These are phyloP conservation scores for Sicyos edulis DNA, from an alignment of 306 rosid species.

Conservation along the genomic window DNA sequence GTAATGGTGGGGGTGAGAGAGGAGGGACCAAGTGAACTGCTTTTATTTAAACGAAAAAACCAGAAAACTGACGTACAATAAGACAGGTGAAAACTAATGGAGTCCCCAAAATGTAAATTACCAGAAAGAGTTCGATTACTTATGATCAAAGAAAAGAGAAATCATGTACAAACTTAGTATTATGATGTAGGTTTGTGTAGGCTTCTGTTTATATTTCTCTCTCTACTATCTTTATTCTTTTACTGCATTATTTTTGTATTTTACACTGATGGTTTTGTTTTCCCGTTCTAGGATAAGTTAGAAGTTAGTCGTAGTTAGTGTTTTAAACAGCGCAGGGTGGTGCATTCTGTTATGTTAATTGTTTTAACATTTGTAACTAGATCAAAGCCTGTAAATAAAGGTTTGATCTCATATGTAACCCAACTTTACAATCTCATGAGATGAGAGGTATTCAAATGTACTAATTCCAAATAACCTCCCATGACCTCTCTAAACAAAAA, in stretches of 20 bases:
- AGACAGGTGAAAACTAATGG: not conserved
- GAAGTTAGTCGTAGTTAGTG: not conserved
- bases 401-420: not conserved
- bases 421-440: not conserved
- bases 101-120: not conserved
- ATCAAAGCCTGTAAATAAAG: not conserved
- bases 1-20: not conserved
- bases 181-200: not conserved
- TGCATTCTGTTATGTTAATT: not conserved
- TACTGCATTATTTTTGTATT: not conserved
- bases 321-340: not conserved
- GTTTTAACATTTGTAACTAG: not conserved
- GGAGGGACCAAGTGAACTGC: too few species aligned
- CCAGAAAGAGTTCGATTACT: not conserved
- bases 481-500: not conserved
- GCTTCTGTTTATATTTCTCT: not conserved
- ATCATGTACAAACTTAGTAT: not conserved
- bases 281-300: not conserved
- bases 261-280: constrained; percentile 1
- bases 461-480: not conserved
- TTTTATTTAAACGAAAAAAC: too few species aligned
- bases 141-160: not conserved
- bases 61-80: not conserved
- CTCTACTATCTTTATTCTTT: not conserved
- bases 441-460: not conserved